Conservation (phyloP, 2,329 filamentous ascomycete genomes). For the Diaporthe australafricana region DNA sequence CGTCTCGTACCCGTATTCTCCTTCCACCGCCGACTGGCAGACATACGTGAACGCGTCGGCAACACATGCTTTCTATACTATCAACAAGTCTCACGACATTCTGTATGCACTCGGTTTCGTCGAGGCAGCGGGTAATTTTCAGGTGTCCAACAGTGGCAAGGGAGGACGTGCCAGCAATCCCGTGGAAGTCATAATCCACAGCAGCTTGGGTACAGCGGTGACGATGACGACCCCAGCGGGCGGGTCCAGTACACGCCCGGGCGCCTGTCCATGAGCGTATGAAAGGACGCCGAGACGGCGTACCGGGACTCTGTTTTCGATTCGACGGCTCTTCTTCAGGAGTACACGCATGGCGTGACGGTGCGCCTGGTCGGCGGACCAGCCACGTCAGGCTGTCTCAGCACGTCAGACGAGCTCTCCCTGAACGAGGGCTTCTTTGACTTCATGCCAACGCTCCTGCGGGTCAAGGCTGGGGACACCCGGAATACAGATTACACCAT, state of each 20-base stretch:
- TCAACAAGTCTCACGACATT: slow-evolving; percentile 1
- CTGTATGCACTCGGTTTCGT: background rate
- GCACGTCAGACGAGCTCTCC: background rate
- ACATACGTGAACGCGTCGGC: background rate
- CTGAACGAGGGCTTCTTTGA: background rate
- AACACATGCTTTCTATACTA: background rate
- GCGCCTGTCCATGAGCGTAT: background rate
- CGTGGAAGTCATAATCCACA: background rate
- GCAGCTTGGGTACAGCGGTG: background rate
- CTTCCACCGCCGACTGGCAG: background rate
- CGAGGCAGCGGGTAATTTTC: background rate
- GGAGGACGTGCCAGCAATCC: background rate
- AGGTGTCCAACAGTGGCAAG: background rate
- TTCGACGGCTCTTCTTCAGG: background rate
- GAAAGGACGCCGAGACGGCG: background rate
- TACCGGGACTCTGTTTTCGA: background rate
- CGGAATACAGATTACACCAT: background rate
- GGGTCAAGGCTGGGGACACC: background rate
- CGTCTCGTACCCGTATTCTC: background rate
- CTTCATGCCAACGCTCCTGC: background rate
- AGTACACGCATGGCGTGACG: background rate
- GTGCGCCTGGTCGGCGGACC: background rate
- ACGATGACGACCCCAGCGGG: background rate
- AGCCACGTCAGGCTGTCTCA: background rate
- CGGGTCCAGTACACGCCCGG: background rate